Evolutionary conservation across 2,329 filamentous ascomycete species (phyloP), one percentile per base, ranked within the genome.

Genomic region (Botrytis fragariae): DNA sequence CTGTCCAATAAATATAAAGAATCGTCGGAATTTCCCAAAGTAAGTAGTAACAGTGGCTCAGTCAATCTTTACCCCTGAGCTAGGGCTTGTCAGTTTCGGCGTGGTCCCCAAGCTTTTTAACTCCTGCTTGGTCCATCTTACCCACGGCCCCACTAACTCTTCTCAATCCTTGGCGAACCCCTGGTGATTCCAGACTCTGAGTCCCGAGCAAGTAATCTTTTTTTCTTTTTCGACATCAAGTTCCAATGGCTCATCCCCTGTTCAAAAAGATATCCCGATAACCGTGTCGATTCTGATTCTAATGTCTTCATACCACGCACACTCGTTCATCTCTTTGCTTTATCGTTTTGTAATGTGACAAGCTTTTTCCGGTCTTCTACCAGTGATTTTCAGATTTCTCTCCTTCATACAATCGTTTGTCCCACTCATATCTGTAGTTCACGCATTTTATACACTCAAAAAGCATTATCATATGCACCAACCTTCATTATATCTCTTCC

Each of bases 151-250:
- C 65, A 68, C 65, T 54, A 22, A 32, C 9, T 48, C 22, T 16
- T 35, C 20, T 16, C 29, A 35, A 68, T 39, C 69, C 69, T 48
- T 71, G 69, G 32, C 35, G 25, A 48, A 10, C 69, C 69, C 69
- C 59, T 64, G 69, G n/a, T 20, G 69, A 51, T 62, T 64, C 69
- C 69, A 71, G 69, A 71, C 69, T 64, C 42, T 32, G 42, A 71
- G 12, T 48, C 59, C 32, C 57, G n/a, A 62, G 29, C 54, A 18
- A 35, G 12, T 29, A 63, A 63, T 63, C 42, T 70, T 45, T 48
- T 60, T 39, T 64, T 51, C 67, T 61, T 32, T 25, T 44, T 62
- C 68, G 14, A 42, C 32, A 42, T 20, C 14, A 29, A 42, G 10
- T 69, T 42, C 51, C 54, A 57, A 68, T 68, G 32, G 22, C 12